Evolutionary conservation across 2,329 filamentous ascomycete species (phyloP), one percentile per base, ranked within the genome.

Genomic region (Exophiala bonariae): DNA sequence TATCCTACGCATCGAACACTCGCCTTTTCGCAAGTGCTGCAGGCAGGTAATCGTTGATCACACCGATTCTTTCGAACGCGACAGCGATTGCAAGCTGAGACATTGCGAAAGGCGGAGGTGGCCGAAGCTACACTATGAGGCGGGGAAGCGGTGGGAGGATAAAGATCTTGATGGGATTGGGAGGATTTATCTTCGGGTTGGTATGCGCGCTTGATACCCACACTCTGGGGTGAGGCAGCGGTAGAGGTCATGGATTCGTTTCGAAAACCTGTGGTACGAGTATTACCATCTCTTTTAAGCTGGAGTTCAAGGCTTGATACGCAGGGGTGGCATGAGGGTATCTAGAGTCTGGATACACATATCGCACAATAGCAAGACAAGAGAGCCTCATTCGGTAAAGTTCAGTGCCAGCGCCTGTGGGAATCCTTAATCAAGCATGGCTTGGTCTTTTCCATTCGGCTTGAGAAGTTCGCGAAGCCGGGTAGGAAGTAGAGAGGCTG

Each of bases 31-130:
- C 92, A 97, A 59, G 88, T 89, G 33, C 87, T 85, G 67, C 92
- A 97, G 60, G 87, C 89, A 7, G 92, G 92, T 52, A 97, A 78
- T 56, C 86, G 85, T 76, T 96, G 92, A 69, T 97, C 92, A 70
- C 92, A 97, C 43, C 90, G 80, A 66, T 96, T 97, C 76, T 97
- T 97, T 62, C 92, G 82, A 66, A 95, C 73, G 36, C 92, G 82
- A 68, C 92, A 97, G 32, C 90, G 82, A 72, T 96, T 96, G 71
- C 92, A 97, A 47, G 92, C 92, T 66, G 88, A 95, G 56, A 97
- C 92, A 66, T 91, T 92, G 60, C 87, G 84, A 63, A 92, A 92
- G 57, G 72, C 70, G 7, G 73, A 71, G 35, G 69, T 68, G 44
- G 61, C 54, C 44, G 58, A 45, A 20, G 61, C 52, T 10, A 63